A percentile compares a stretch with the other conserved stretches of the same genome.
These are phyloP conservation scores for Aristolochia fimbriata DNA, from an alignment of 164 flowering plant genomes.

Conservation along the genomic window DNA sequence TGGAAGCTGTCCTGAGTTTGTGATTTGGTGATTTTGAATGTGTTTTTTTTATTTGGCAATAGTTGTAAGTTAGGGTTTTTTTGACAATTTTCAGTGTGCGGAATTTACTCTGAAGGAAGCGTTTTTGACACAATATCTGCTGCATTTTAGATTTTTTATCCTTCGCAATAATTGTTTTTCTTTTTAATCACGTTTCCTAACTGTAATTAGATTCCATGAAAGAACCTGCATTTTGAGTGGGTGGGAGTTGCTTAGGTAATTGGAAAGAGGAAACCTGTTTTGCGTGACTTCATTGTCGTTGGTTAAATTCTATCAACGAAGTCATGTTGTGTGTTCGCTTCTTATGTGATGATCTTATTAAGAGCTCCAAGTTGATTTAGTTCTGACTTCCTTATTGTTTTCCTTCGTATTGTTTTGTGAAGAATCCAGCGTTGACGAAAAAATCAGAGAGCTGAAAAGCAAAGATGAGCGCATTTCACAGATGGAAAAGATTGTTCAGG, in stretches of 20 bases:
- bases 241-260: too few species aligned
- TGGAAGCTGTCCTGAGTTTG: background rate
- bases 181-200: too few species aligned
- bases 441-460: slow-evolving; percentile 34
- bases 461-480: slow-evolving; percentile 49
- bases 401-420: slow-evolving; percentile 5
- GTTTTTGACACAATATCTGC: too few species aligned
- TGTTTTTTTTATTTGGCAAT: background rate
- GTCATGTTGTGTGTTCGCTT: too few species aligned
- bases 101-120: too few species aligned
- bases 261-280: too few species aligned
- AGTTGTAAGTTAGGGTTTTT: too few species aligned
- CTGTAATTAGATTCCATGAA: too few species aligned
- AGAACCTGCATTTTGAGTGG: too few species aligned
- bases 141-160: too few species aligned
- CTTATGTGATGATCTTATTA: background rate
- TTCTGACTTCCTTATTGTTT: background rate
- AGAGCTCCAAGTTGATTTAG: background rate
- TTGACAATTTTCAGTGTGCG: too few species aligned
- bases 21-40: background rate
- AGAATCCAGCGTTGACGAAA: slow-evolving; percentile 53
- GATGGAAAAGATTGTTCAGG: slow-evolving; percentile 47
- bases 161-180: too few species aligned
- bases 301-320: background rate
- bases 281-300: background rate